Conservation (phyloP, 1,284 basidiomycete species). For the Microbotryum intermedium region DNA sequence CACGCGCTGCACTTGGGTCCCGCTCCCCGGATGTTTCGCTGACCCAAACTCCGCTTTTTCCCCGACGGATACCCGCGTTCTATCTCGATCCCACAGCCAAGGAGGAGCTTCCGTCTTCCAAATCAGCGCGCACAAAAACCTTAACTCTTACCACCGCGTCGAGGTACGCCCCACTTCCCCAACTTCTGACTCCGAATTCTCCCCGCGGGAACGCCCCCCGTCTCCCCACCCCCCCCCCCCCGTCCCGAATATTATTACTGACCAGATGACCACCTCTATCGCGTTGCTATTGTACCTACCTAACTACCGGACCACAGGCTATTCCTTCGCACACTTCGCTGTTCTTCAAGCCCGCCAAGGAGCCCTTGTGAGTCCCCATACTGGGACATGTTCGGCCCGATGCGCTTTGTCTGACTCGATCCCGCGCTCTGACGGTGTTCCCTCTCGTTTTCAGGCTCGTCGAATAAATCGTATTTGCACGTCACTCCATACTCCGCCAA, state of each 20-base stretch:
- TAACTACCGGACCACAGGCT: background rate
- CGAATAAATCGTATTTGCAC: background rate
- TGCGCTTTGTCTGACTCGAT: background rate
- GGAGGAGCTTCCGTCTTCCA: constrained; percentile 86
- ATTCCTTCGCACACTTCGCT: constrained; percentile 13
- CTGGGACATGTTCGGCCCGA: background rate
- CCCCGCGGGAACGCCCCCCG: background rate
- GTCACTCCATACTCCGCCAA: too few relatives aligned
- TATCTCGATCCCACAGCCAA: constrained; percentile 49
- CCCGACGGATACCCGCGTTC: background rate
- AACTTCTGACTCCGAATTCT: background rate
- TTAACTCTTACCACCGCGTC: constrained; percentile 28
- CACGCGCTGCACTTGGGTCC: too few relatives aligned
- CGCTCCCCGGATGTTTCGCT: too few relatives aligned
- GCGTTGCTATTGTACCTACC: background rate
- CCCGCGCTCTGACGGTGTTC: background rate
- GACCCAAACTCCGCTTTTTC: constrained; percentile 23
- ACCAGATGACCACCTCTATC: background rate
- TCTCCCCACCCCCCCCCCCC: too few relatives aligned
- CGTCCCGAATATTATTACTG: too few relatives aligned
- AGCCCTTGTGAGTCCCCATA: constrained; percentile 9
- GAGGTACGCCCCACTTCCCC: constrained; percentile 12
- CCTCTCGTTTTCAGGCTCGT: background rate
- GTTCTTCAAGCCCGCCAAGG: constrained; percentile 8
- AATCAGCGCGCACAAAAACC: constrained; percentile 92